phyloP scores from a whole-genome alignment of 2,329 filamentous ascomycete genomes.

The Pseudogymnoascus sp. region DNA sequence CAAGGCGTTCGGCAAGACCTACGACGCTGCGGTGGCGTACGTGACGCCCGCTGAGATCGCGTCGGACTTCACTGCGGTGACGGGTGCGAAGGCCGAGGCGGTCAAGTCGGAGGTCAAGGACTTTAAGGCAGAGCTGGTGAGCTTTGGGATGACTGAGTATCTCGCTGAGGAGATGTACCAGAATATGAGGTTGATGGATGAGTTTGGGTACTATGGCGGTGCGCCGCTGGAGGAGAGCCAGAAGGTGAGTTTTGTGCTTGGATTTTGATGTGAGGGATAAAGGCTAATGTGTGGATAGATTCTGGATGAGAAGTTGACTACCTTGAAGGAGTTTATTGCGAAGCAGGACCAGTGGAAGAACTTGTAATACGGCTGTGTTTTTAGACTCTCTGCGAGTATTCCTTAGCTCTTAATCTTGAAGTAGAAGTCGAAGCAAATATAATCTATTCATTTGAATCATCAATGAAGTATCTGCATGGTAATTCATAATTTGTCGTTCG shows the following conservation, averaged over 20 bases:
- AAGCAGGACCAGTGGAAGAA: conserved; percentile 13
- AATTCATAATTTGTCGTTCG: background rate
- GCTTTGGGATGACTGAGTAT: conserved; percentile 32
- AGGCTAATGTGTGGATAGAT: conserved; percentile 17
- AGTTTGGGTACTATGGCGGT: conserved; percentile 46
- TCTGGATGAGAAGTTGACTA: conserved; percentile 35
- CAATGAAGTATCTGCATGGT: background rate
- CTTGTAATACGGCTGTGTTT: background rate
- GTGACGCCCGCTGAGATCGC: conserved; percentile 35
- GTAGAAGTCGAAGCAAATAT: background rate
- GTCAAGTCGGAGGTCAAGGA: conserved; percentile 31
- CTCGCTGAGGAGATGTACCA: conserved; percentile 43
- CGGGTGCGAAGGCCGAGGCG: conserved; percentile 33
- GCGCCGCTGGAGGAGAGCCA: conserved; percentile 34
- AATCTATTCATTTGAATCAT: background rate
- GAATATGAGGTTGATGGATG: conserved; percentile 44
- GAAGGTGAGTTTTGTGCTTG: conserved; percentile 1
- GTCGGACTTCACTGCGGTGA: conserved; percentile 34
- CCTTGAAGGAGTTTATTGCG: conserved; percentile 35
- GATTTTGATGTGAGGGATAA: background rate
- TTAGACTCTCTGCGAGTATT: background rate
- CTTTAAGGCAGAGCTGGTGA: conserved; percentile 34
- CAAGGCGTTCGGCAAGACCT: conserved; percentile 35
- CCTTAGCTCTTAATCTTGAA: background rate
- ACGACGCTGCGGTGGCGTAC: conserved; percentile 38